Evolutionary conservation across 805 yeast species (phyloP).

Genomic region (Blastobotrys americana): DNA sequence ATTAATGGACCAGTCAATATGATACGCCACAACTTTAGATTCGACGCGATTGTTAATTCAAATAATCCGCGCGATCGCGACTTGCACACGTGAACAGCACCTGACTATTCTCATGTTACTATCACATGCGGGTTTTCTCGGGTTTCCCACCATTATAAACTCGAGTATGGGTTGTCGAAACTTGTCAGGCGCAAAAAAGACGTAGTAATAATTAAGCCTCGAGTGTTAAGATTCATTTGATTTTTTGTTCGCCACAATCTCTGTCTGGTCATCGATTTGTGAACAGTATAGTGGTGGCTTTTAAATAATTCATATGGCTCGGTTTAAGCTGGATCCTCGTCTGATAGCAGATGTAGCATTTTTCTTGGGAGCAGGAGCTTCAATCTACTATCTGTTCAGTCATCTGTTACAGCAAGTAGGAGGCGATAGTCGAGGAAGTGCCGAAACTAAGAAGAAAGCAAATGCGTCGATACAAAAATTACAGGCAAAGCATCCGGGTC

Average conservation of each 20-base stretch:
- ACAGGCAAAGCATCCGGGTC: slow-evolving; percentile 50
- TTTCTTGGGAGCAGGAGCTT: slow-evolving; percentile 57
- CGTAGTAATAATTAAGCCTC: not conserved
- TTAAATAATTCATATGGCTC: not conserved
- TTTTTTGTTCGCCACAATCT: not conserved
- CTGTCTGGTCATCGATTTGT: not conserved
- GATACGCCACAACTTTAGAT: no score
- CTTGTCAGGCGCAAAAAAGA: not conserved
- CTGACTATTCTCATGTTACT: no score
- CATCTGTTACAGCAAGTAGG: slow-evolving; percentile 39
- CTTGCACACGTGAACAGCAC: no score
- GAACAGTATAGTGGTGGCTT: not conserved
- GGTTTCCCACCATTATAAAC: not conserved
- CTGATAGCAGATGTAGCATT: slow-evolving; percentile 40
- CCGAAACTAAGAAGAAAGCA: slow-evolving; percentile 58
- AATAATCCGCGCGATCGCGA: no score
- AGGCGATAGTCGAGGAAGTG: slow-evolving; percentile 34
- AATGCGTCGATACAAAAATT: slow-evolving; percentile 50
- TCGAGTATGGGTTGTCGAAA: not conserved
- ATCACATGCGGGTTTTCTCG: no score
- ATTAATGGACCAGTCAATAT: no score
- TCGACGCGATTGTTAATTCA: no score
- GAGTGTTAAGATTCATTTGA: not conserved
- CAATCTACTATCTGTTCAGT: slow-evolving; percentile 56
- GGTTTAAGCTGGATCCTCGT: slow-evolving; percentile 19